Evolutionary conservation across 768 basidiomycete genomes (phyloP), one percentile per base, ranked within the genome.

Genomic region (Boletus coccyginus): DNA sequence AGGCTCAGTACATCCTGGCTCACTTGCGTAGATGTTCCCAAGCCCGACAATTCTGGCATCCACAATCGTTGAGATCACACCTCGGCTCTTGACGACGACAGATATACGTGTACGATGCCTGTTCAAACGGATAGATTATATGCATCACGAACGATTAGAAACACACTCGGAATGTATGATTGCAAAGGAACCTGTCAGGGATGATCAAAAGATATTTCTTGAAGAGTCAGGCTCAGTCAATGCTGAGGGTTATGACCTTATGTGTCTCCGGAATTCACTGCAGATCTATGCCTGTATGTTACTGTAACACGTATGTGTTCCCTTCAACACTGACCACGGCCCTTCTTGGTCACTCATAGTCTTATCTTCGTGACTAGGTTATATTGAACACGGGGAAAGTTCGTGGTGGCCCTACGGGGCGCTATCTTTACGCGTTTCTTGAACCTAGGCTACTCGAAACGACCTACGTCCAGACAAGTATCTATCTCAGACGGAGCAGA

Each of bases 401-500:
- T 33, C 8, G 32, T 10, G 32, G 32, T 10, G 32, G 32, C 32
- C 27, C 27, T 27, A 27, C 27, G 27, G 38, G 38, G 8, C 6
- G 16, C 38, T 19, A 9, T 21, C 10, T 12, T 45, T 31, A 21
- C 32, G 10, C 4, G 10, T 21, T 17, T 41, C 31, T 52, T 35
- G 19, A 33, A 10, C 17, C 3, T 40, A 60, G 52, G 54, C 39
- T 59, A 29, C 53, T 56, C 14, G 53, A 61, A 9, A 41, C 19
- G 21, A 50, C 53, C 7, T 52, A 53, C 21, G 29, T 64, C 12
- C 51, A 54, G 49, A 49, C 48, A 21, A 46, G 39, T 17, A 7
- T 46, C 43, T 60, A 63, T 27, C 46, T 53, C 42, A 16, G 3
- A 38, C 58, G 17, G 33, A 55, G 33, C 49, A 27, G n/a, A 10